Percentiles rank a stretch among this genome's conserved stretches.
Conservation (phyloP, 75 land plant species). For the Pinus taeda region DNA sequence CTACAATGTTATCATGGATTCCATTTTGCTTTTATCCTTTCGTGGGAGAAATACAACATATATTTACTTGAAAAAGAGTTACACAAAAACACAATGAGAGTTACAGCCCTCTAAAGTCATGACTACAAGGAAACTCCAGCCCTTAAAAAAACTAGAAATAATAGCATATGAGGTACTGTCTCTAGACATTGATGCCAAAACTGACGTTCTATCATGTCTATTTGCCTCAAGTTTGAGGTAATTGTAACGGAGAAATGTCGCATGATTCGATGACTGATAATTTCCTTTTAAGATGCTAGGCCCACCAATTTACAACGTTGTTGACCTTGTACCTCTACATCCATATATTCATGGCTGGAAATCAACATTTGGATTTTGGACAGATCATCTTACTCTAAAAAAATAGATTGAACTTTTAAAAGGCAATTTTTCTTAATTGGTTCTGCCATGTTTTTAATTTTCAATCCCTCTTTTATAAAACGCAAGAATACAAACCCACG, state of each 20-base stretch:
- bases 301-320: neutral
- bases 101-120: too few relatives aligned
- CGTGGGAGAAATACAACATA: too few relatives aligned
- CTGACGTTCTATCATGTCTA: neutral
- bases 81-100: too few relatives aligned
- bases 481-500: too few relatives aligned
- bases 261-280: neutral
- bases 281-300: neutral
- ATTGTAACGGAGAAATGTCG: neutral
- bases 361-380: neutral
- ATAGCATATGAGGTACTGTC: neutral
- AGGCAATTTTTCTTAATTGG: too few relatives aligned
- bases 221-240: neutral
- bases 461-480: too few relatives aligned
- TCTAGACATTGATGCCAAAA: neutral
- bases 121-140: too few relatives aligned
- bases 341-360: conserved; percentile 95
- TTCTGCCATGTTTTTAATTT: too few relatives aligned
- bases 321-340: conserved; percentile 65
- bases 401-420: too few relatives aligned
- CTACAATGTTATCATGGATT: neutral
- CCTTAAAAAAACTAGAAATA: neutral
- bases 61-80: too few relatives aligned
- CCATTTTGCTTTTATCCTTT: neutral
- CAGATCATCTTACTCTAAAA: too few relatives aligned